Evolutionary conservation across 306 rosid genomes (phyloP).

Genomic region (Lathyrus sativus): DNA sequence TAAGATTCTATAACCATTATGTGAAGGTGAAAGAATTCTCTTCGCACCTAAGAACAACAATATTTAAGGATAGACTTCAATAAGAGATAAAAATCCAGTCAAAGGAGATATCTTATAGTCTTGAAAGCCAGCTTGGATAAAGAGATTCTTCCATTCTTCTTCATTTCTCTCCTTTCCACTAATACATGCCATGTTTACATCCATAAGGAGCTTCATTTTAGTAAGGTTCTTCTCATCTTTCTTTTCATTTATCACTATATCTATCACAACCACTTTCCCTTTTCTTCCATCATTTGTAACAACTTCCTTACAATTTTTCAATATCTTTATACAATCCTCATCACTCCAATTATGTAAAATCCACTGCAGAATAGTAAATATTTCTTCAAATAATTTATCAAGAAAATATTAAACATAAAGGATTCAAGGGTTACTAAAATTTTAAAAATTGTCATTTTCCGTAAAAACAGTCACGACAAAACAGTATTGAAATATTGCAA

Average conservation of each 20-base stretch:
- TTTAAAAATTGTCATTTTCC: too few species aligned
- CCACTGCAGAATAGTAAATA: not conserved
- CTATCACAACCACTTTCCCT: conserved; percentile 52
- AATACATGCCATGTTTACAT: conserved; percentile 45
- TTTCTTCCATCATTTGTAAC: conserved; percentile 28
- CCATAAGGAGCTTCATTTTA: conserved; percentile 36
- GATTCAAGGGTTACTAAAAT: too few species aligned
- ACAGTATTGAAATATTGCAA: too few species aligned
- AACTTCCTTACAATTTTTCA: conserved; percentile 44
- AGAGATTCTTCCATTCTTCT: conserved; percentile 50
- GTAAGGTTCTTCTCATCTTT: conserved; percentile 33
- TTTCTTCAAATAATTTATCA: not conserved
- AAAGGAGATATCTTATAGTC: conserved; percentile 43
- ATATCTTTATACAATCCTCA: conserved; percentile 40
- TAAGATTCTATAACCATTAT: too few species aligned
- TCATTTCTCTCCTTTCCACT: conserved; percentile 42
- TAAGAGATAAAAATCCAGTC: conserved; percentile 47
- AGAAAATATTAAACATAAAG: too few species aligned
- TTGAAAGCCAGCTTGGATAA: conserved; percentile 48
- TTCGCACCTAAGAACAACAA: not conserved
- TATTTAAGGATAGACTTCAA: conserved; percentile 52
- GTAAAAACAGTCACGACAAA: too few species aligned
- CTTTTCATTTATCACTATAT: conserved; percentile 41
- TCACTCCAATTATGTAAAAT: conserved; percentile 43
- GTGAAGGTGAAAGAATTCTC: too few species aligned